Evolutionary conservation across 2,329 filamentous ascomycete species (phyloP), one percentile per base, ranked within the genome.

Genomic region (Claviceps sp.): DNA sequence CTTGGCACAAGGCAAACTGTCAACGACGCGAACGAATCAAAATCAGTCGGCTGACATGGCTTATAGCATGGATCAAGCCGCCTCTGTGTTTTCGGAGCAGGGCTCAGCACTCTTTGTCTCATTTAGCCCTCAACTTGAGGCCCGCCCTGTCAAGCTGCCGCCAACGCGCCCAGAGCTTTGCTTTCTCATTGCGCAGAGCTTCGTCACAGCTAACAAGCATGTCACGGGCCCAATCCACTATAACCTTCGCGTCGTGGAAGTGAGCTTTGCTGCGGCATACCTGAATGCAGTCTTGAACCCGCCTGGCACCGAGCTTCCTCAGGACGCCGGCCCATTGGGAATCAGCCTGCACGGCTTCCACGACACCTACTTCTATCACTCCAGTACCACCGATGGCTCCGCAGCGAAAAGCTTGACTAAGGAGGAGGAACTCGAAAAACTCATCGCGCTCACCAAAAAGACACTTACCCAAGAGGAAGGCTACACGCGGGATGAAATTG

Each of bases 231-330:
- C 91, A 0, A 84, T 94, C 57, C 89, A 91, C 75, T 98, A 97
- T 75, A 98, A 98, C 68, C 79, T 98, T 24, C 85, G 93, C 30
- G 93, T 98, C 1, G 93, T 96, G 40, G 93, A 98, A 70, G 94
- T 89, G 71, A 93, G 86, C 51, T 77, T 98, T 37, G 93, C 93
- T 3, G 89, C 93, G 3, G 78, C 77, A 24, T 81, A 79, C 62
- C 73, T 84, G 54, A 74, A 82, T 58, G 77, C 80, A 26, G 70
- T 73, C 26, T 69, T 82, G 53, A 79, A 77, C 65, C 75, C 78
- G 11, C 63, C 73, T 0, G 73, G 73, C 39, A 81, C 79, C 1
- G 67, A 72, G 34, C 80, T 97, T 1, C 83, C 87, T 17, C 70
- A 77, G 52, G 93, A 98, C 66, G 82, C 83, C 4, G 87, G 85